Percentiles rank a stretch among this genome's conserved stretches.
These are phyloP conservation scores for Anthracocystis setariae DNA, from an alignment of 1,284 basidiomycete genomes.

Conservation along the genomic window DNA sequence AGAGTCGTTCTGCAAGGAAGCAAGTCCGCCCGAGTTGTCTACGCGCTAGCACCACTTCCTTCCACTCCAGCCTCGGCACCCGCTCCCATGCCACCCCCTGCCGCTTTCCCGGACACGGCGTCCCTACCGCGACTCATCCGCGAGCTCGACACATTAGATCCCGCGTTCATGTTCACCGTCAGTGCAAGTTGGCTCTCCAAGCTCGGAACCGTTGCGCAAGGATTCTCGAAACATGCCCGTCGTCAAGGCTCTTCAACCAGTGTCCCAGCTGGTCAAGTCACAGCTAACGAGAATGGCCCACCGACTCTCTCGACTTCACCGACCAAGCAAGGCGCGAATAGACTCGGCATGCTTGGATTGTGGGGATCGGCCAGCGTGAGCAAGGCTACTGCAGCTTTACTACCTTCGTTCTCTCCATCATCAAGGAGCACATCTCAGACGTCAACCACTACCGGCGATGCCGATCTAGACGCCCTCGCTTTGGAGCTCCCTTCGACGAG, in stretches of 20 bases:
- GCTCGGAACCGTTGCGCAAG: slow-evolving; percentile 65
- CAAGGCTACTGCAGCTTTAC: slow-evolving; percentile 40
- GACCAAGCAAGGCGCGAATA: slow-evolving; percentile 19
- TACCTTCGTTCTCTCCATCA: slow-evolving; percentile 15
- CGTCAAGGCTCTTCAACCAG: slow-evolving; percentile 29
- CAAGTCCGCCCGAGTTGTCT: slow-evolving; percentile 66
- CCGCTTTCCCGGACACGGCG: slow-evolving; percentile 29
- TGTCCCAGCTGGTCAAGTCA: neutral
- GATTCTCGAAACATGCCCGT: slow-evolving; percentile 58
- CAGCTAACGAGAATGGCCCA: slow-evolving; percentile 1
- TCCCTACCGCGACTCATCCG: slow-evolving; percentile 34
- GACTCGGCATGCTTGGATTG: slow-evolving; percentile 43
- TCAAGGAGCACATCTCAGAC: slow-evolving; percentile 7
- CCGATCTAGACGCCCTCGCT: slow-evolving; percentile 44
- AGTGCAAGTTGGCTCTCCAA: slow-evolving; percentile 65
- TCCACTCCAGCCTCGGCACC: slow-evolving; percentile 28
- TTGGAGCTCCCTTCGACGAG: slow-evolving; percentile 23
- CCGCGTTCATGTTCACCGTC: slow-evolving; percentile 60
- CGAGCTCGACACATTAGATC: slow-evolving; percentile 18
- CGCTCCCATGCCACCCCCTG: slow-evolving; percentile 50
- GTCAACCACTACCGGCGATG: slow-evolving; percentile 33
- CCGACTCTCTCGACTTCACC: slow-evolving; percentile 17
- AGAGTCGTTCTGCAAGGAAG: slow-evolving; percentile 69
- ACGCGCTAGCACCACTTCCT: slow-evolving; percentile 48
- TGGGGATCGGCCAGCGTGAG: slow-evolving; percentile 46